A percentile compares a stretch with the other conserved stretches of the same genome.
phyloP scores from a whole-genome alignment of 768 basidiomycete species.

The Tremella fuciformis region DNA sequence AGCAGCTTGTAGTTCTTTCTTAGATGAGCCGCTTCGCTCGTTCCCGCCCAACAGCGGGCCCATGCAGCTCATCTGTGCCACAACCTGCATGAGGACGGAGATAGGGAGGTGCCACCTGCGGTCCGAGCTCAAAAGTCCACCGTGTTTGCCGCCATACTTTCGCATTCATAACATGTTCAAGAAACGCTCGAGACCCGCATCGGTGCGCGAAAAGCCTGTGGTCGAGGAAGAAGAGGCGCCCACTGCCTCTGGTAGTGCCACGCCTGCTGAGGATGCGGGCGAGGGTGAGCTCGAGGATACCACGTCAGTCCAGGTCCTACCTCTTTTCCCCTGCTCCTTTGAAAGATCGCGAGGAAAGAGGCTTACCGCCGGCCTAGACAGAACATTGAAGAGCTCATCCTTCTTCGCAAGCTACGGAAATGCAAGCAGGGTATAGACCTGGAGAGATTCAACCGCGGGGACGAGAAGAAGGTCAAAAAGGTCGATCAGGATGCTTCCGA shows the following conservation, averaged over 20 bases:
- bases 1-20: too few species aligned
- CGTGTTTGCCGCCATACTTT: not conserved
- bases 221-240: constrained; percentile 13
- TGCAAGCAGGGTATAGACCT: constrained; percentile 74
- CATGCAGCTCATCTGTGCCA: too few species aligned
- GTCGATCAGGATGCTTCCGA: constrained; percentile 15
- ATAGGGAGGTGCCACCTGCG: too few species aligned
- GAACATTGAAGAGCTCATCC: constrained; percentile 72
- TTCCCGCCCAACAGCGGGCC: too few species aligned
- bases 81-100: too few species aligned
- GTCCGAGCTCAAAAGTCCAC: too few species aligned
- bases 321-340: not conserved
- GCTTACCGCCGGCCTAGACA: constrained; percentile 25
- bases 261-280: constrained; percentile 9
- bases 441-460: constrained; percentile 78
- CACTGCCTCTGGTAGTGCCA: constrained; percentile 5
- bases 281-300: constrained; percentile 36
- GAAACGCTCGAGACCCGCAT: constrained; percentile 51
- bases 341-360: not conserved
- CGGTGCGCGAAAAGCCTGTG: constrained; percentile 41
- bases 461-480: constrained; percentile 62
- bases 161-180: constrained; percentile 49
- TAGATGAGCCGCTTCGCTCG: too few species aligned
- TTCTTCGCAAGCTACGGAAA: constrained; percentile 72
- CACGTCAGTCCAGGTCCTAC: constrained; percentile 18